phyloP scores from a whole-genome alignment of 352 stramenopile genomes.

The Poterioochromonas sp. region DNA sequence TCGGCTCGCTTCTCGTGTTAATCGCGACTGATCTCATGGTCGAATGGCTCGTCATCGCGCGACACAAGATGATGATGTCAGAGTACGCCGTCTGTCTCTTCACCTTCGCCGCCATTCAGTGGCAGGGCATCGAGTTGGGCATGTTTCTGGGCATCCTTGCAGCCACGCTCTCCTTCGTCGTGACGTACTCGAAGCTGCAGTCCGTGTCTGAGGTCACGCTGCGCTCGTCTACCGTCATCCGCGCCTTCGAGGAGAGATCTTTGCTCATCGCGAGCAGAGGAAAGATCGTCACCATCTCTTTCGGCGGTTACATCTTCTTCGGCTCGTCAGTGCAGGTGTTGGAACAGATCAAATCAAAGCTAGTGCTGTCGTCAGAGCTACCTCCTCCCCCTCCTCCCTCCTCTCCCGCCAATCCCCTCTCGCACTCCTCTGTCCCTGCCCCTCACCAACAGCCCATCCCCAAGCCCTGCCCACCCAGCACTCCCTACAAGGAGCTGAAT shows the following conservation, averaged over 20 bases:
- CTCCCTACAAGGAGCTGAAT: not conserved
- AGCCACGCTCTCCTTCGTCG: constrained; percentile 46
- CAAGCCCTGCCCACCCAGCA: not conserved
- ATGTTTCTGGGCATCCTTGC: constrained; percentile 82
- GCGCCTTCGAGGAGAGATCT: constrained; percentile 46
- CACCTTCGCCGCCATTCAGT: constrained; percentile 86
- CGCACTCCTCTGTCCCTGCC: not conserved
- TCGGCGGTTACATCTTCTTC: constrained; percentile 48
- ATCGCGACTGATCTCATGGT: constrained; percentile 92
- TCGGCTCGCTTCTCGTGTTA: constrained; percentile 88
- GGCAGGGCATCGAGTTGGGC: constrained; percentile 83
- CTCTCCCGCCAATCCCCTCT: not conserved
- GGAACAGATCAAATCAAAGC: constrained; percentile 41
- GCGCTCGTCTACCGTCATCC: constrained; percentile 40
- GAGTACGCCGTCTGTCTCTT: constrained; percentile 83
- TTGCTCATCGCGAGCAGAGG: constrained; percentile 36
- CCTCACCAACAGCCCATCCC: too few species aligned
- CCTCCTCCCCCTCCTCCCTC: not conserved
- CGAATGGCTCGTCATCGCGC: constrained; percentile 79
- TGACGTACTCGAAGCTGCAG: constrained; percentile 43
- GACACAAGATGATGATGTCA: constrained; percentile 53
- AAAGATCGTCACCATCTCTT: constrained; percentile 5
- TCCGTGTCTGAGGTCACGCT: constrained; percentile 37
- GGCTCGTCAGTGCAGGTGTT: constrained; percentile 46
- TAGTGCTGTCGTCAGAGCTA: not conserved